Percentiles rank a stretch among this genome's conserved stretches.
Evolutionary conservation across 164 flowering plant species (phyloP).

Genomic region (Cinnamomum chago): DNA sequence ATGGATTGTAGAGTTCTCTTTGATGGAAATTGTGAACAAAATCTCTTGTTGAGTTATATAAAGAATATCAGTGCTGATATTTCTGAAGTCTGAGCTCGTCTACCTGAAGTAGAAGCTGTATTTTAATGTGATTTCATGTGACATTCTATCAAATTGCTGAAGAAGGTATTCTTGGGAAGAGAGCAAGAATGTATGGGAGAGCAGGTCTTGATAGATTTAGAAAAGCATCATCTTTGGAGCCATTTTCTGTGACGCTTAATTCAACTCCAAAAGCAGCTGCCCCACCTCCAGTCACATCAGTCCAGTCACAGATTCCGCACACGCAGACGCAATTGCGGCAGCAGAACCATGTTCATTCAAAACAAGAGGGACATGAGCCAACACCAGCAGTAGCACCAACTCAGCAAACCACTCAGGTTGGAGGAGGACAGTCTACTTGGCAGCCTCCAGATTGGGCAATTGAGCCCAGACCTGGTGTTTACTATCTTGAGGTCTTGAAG

Average conservation of each 20-base stretch:
- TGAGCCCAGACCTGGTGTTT: conserved; percentile 88
- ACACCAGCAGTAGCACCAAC: conserved; percentile 25
- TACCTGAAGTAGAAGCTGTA: conserved; percentile 3
- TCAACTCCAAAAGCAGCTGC: conserved; percentile 31
- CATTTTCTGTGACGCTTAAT: conserved; percentile 63
- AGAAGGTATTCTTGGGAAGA: conserved; percentile 3
- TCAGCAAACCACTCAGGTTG: conserved; percentile 64
- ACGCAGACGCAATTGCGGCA: conserved; percentile 23
- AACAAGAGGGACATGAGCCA: conserved; percentile 24
- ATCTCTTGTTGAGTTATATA: conserved; percentile 1
- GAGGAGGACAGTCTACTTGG: conserved; percentile 91
- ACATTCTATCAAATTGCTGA: neutral
- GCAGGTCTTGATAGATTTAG: conserved; percentile 87
- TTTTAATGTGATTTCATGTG: neutral
- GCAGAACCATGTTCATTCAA: conserved; percentile 28
- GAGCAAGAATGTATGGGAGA: conserved; percentile 73
- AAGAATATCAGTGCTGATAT: conserved; percentile 6
- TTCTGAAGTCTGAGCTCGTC: neutral
- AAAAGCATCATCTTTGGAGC: conserved; percentile 86
- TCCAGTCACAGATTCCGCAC: conserved; percentile 23
- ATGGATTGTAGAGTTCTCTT: neutral
- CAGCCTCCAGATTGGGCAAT: conserved; percentile 99
- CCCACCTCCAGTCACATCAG: conserved; percentile 12
- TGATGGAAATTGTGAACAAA: neutral
- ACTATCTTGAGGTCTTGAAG: conserved; percentile 83